Evolutionary conservation across 2,329 filamentous ascomycete species (phyloP), one percentile per base, ranked within the genome.

Genomic region (Arthrobotrys pseudoclavata): DNA sequence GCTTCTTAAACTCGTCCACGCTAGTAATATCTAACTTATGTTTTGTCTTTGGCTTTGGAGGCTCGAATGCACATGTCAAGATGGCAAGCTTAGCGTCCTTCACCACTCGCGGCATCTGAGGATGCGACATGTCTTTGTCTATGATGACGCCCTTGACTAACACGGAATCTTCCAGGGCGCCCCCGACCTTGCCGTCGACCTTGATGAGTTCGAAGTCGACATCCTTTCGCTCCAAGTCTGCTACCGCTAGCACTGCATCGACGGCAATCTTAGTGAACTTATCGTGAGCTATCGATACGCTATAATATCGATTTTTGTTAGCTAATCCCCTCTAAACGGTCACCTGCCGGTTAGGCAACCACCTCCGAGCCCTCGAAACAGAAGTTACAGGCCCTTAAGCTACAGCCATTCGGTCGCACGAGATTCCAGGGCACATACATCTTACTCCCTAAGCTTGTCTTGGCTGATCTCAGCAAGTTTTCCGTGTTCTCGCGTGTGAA

Each of bases 151-250:
- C 96, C 86, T 98, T 96, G 81, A 99, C 95, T 50, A 99, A 90
- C 31, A 98, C 86, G 4, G 94, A 92, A 85, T 99, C 96, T 85
- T 98, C 95, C 18, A 99, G 88, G 29, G 95, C 86, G 76, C 96
- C 96, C 81, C 96, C 96, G 40, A 98, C 94, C 87, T 99, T 99
- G 82, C 96, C 95, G 83, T 99, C 96, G 63, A 99, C 95, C 88
- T 99, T 99, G 87, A 99, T 99, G 81, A 99, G 86, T 86, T 99
- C 96, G 82, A 99, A 99, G 84, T 99, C 94, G 78, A 99, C 96
- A 83, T 99, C 96, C 86, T 94, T 97, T 80, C 94, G 91, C 83
- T 97, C 93, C 69, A 99, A 87, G 83, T 99, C 96, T 64, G 96
- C 96, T 75, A 99, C 96, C 1, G 94, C 97, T 76, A 99, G 89